Conservation (phyloP, 176 grass and related monocot species). For the Poa annua region DNA sequence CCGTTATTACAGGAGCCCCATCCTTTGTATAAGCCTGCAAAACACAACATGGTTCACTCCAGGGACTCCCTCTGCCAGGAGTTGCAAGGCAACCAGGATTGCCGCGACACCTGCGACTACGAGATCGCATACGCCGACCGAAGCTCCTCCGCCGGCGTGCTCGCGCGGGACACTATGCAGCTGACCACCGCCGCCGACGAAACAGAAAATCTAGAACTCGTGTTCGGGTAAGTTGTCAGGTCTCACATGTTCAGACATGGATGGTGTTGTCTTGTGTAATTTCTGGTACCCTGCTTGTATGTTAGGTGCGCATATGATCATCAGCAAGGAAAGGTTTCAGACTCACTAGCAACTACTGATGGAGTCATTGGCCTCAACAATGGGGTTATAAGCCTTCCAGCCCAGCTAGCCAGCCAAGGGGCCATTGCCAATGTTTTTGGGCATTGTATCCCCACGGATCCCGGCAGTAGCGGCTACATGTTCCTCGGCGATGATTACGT, state of each 20-base stretch:
- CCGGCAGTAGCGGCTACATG: slow-evolving; percentile 70
- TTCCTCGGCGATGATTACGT: slow-evolving; percentile 87
- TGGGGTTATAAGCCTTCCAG: slow-evolving; percentile 63
- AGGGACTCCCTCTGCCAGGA: slow-evolving; percentile 60
- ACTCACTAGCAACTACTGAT: slow-evolving; percentile 63
- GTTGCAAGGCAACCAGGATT: slow-evolving; percentile 60
- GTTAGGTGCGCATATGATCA: slow-evolving; percentile 88
- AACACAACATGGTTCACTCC: slow-evolving; percentile 51
- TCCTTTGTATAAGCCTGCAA: slow-evolving; percentile 66
- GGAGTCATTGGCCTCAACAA: slow-evolving; percentile 79
- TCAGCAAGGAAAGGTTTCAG: slow-evolving; percentile 74
- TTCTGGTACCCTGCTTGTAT: background rate
- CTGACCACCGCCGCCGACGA: slow-evolving; percentile 55
- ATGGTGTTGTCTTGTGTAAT: background rate
- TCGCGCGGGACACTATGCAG: slow-evolving; percentile 70
- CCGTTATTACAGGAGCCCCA: too few relatives aligned
- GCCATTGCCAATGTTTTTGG: slow-evolving; percentile 77
- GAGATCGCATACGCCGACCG: slow-evolving; percentile 72
- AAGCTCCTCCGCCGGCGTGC: slow-evolving; percentile 71
- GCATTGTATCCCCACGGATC: slow-evolving; percentile 68
- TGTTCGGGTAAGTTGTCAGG: slow-evolving; percentile 70
- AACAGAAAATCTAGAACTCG: slow-evolving; percentile 56
- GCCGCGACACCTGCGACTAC: slow-evolving; percentile 64
- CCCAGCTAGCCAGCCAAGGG: slow-evolving; percentile 71
- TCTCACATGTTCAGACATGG: slow-evolving; percentile 9